A percentile compares a stretch with the other conserved stretches of the same genome.
These are phyloP conservation scores for Craspedostauros australis DNA, from an alignment of 108 stramenopile species.

Conservation along the genomic window DNA sequence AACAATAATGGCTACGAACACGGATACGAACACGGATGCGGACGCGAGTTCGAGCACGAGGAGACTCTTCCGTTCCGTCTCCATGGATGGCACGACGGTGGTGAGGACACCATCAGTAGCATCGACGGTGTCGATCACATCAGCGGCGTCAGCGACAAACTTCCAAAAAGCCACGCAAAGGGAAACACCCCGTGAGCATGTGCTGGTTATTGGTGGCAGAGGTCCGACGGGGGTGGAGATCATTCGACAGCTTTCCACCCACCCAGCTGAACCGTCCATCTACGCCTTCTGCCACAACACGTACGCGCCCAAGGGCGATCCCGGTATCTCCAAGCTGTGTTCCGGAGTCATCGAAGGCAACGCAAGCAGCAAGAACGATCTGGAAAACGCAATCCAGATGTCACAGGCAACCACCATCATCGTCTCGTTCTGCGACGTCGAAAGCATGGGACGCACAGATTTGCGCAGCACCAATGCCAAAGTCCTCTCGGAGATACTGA, in stretches of 20 bases:
- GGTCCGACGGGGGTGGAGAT: conserved; percentile 25
- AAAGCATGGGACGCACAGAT: neutral
- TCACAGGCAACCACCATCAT: neutral
- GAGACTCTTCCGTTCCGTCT: no score
- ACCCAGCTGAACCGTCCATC: neutral
- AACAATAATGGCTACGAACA: no score
- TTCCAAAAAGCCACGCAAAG: no score
- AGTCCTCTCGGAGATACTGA: conserved; percentile 1
- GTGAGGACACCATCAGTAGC: no score
- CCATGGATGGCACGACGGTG: no score
- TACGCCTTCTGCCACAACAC: conserved; percentile 7
- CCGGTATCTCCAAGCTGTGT: neutral
- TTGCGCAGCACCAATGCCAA: conserved; percentile 3
- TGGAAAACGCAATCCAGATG: neutral
- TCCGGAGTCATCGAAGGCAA: conserved; percentile 1
- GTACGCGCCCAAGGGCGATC: neutral
- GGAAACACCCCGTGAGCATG: no score
- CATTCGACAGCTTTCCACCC: neutral
- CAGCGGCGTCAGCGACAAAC: no score
- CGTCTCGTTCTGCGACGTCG: conserved; percentile 3
- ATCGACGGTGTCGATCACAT: no score
- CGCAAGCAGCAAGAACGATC: neutral
- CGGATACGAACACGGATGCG: no score
- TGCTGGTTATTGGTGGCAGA: conserved; percentile 38
- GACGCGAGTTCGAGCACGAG: no score